phyloP scores from a whole-genome alignment of 73 alveolate genomes.

The Halteria grandinella region DNA sequence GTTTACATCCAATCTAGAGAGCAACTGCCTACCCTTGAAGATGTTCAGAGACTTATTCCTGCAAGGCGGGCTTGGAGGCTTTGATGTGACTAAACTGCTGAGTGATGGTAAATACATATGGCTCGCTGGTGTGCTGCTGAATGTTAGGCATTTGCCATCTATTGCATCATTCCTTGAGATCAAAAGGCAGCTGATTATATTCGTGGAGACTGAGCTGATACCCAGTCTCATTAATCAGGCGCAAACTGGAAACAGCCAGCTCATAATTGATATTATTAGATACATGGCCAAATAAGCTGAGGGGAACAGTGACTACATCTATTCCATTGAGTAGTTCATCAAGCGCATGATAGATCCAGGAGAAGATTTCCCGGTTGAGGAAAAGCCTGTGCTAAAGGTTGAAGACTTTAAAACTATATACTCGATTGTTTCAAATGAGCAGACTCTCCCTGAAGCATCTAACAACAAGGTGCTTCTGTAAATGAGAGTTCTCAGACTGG shows the following conservation, averaged over 20 bases:
- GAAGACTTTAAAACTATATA: slow-evolving; percentile 42
- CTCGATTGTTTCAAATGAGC: too few relatives aligned
- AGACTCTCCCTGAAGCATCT: too few relatives aligned
- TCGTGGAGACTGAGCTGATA: slow-evolving; percentile 65
- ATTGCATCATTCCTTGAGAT: slow-evolving; percentile 51
- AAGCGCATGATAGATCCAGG: slow-evolving; percentile 47
- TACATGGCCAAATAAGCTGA: neutral
- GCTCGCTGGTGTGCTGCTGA: slow-evolving; percentile 53
- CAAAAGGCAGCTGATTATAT: slow-evolving; percentile 48
- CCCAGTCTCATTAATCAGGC: slow-evolving; percentile 42
- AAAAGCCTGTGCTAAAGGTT: slow-evolving; percentile 29
- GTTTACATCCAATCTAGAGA: slow-evolving; percentile 31
- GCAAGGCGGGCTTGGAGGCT: slow-evolving; percentile 66
- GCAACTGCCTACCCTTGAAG: slow-evolving; percentile 55
- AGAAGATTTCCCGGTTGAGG: slow-evolving; percentile 51
- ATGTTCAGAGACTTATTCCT: slow-evolving; percentile 61
- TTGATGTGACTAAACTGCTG: slow-evolving; percentile 40
- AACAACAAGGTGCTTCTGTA: too few relatives aligned
- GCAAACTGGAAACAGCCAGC: neutral
- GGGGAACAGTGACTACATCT: neutral
- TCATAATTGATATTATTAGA: neutral
- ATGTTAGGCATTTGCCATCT: slow-evolving; percentile 51
- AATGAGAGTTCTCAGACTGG: too few relatives aligned
- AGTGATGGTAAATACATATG: slow-evolving; percentile 51
- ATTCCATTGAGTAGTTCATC: slow-evolving; percentile 9